Evolutionary conservation across 768 basidiomycete genomes (phyloP).

Genomic region (Mycena alexandri): DNA sequence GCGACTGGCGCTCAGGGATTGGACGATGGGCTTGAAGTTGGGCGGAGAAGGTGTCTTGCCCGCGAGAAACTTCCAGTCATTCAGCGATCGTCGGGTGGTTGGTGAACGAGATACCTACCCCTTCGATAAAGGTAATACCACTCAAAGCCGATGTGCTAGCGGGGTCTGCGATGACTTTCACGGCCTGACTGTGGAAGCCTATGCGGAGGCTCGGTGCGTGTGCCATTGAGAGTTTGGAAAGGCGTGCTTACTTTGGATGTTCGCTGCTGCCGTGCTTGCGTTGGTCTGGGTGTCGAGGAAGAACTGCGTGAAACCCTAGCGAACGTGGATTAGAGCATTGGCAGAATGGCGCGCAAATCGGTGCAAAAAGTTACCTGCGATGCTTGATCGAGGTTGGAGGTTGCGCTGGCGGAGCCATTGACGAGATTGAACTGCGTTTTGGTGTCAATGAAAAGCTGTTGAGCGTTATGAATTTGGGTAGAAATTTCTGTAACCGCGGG

Average conservation of each 20-base stretch:
- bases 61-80: background rate
- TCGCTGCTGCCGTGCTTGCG: slow-evolving; percentile 1
- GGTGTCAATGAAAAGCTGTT: background rate
- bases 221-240: background rate
- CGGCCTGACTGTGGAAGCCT: background rate
- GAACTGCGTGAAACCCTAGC: background rate
- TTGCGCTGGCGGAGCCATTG: background rate
- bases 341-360: background rate
- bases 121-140: background rate
- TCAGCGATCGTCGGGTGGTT: background rate
- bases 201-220: background rate
- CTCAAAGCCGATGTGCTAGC: background rate
- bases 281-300: slow-evolving; percentile 6
- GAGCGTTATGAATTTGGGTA: background rate
- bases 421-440: slow-evolving; percentile 1
- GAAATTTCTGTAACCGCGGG: slow-evolving; percentile 7
- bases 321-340: background rate
- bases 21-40: background rate
- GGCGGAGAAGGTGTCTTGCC: background rate
- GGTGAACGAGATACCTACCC: background rate
- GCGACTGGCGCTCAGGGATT: background rate
- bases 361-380: background rate
- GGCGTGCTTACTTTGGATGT: background rate
- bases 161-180: background rate
- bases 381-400: background rate